Evolutionary conservation across 1,284 basidiomycete genomes (phyloP).

Genomic region (Rhodotorula sp.): DNA sequence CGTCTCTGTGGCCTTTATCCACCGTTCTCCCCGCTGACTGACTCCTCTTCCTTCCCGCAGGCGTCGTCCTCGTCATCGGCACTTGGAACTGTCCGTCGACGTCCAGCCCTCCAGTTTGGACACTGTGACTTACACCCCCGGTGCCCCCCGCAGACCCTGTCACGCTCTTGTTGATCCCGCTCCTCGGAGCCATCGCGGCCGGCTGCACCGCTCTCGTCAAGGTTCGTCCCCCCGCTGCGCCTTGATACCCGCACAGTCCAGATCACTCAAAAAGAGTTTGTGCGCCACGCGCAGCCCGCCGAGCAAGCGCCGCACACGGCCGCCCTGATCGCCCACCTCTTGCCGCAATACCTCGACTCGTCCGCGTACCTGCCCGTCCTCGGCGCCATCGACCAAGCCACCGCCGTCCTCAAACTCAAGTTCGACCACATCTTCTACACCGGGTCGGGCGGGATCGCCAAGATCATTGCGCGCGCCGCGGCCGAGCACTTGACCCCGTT

Average conservation of each 20-base stretch:
- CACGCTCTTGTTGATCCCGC: slow-evolving; percentile 46
- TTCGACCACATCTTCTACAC: slow-evolving; percentile 53
- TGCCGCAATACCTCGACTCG: slow-evolving; percentile 50
- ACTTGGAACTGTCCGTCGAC: slow-evolving; percentile 47
- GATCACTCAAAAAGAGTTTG: too few species aligned
- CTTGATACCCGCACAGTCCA: background rate
- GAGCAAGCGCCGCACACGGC: slow-evolving; percentile 49
- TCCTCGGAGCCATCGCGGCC: slow-evolving; percentile 52
- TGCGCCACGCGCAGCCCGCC: slow-evolving; percentile 21
- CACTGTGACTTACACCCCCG: background rate
- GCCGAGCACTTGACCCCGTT: slow-evolving; percentile 47
- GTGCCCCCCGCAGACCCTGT: slow-evolving; percentile 17
- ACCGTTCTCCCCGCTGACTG: background rate
- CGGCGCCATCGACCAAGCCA: slow-evolving; percentile 50
- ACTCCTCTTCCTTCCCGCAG: background rate
- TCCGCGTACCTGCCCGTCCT: slow-evolving; percentile 48
- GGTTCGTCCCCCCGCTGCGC: slow-evolving; percentile 9
- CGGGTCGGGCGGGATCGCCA: slow-evolving; percentile 45
- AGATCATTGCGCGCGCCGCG: slow-evolving; percentile 51
- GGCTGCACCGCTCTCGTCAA: slow-evolving; percentile 50
- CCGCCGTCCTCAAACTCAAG: slow-evolving; percentile 48
- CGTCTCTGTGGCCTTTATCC: too few species aligned
- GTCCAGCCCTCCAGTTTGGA: accelerated
- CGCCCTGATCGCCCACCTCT: slow-evolving; percentile 47
- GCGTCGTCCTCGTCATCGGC: slow-evolving; percentile 49